phyloP scores from a whole-genome alignment of 2,329 filamentous ascomycete species.

The Colletotrichum simmondsii region DNA sequence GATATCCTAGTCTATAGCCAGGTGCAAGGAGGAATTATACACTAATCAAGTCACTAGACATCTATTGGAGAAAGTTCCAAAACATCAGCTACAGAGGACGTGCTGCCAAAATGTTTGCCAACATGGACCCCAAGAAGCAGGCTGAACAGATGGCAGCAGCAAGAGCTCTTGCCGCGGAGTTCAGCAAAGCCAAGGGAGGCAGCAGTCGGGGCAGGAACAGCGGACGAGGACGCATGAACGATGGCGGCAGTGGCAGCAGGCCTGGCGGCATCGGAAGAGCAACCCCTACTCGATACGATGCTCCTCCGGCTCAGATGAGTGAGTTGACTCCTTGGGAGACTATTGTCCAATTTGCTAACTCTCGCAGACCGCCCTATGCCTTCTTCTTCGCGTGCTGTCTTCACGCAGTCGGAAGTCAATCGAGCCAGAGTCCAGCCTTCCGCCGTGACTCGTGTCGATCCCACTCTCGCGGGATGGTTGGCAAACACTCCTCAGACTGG shows the following conservation, averaged over 20 bases:
- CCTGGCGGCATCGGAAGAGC: not conserved
- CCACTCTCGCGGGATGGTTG: not conserved
- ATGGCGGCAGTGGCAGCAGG: not conserved
- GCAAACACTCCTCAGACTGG: not conserved
- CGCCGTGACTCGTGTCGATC: not conserved
- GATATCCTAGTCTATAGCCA: not conserved
- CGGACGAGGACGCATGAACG: not conserved
- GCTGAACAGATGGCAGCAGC: slow-evolving; percentile 4
- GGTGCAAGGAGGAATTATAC: not conserved
- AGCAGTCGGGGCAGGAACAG: not conserved
- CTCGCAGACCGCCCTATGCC: not conserved
- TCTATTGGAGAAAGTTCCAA: not conserved
- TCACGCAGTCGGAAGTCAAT: not conserved
- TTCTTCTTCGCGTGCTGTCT: not conserved
- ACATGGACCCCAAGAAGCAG: not conserved
- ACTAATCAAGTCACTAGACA: not conserved
- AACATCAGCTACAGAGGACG: not conserved
- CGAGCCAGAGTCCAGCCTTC: not conserved
- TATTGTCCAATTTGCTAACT: not conserved
- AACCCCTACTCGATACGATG: not conserved
- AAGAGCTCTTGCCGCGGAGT: not conserved
- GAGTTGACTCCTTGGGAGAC: not conserved
- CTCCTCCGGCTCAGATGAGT: not conserved
- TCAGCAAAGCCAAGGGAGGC: not conserved
- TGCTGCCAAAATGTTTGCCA: not conserved